Evolutionary conservation across 208 protist species (phyloP).

Genomic region (Phytomonas francai): DNA sequence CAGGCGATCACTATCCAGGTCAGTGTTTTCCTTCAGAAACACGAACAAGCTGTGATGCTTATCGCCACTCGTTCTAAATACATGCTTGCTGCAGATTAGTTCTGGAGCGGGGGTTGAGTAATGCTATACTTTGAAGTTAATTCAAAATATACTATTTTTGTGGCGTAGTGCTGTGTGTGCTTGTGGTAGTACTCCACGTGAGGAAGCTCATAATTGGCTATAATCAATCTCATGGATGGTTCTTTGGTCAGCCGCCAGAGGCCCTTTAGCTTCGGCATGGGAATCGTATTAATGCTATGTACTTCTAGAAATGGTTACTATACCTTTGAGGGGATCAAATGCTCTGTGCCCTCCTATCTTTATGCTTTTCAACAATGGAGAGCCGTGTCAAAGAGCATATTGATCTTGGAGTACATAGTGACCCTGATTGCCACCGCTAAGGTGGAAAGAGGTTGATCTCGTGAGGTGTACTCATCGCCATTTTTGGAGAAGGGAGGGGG

Average conservation of each 20-base stretch:
- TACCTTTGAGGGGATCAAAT: background rate
- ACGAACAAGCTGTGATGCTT: background rate
- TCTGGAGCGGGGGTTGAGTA: background rate
- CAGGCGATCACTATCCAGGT: too few relatives aligned
- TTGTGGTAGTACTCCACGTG: background rate
- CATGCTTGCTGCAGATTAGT: background rate
- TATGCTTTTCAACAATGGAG: background rate
- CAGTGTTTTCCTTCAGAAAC: background rate
- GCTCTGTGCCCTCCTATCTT: background rate
- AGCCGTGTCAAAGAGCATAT: background rate
- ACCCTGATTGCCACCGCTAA: background rate
- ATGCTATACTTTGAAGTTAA: background rate
- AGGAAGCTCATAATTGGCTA: background rate
- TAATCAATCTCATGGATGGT: background rate
- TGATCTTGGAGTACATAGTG: background rate
- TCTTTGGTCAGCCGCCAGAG: background rate
- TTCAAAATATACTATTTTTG: background rate
- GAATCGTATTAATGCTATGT: background rate
- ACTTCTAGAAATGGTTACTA: background rate
- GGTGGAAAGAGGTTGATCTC: background rate
- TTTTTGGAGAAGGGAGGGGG: background rate
- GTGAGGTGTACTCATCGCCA: background rate
- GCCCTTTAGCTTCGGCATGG: background rate
- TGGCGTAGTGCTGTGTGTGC: background rate
- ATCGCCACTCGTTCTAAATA: background rate